Evolutionary conservation across 2,329 filamentous ascomycete genomes (phyloP).

Genomic region (Aschersonia sp.): DNA sequence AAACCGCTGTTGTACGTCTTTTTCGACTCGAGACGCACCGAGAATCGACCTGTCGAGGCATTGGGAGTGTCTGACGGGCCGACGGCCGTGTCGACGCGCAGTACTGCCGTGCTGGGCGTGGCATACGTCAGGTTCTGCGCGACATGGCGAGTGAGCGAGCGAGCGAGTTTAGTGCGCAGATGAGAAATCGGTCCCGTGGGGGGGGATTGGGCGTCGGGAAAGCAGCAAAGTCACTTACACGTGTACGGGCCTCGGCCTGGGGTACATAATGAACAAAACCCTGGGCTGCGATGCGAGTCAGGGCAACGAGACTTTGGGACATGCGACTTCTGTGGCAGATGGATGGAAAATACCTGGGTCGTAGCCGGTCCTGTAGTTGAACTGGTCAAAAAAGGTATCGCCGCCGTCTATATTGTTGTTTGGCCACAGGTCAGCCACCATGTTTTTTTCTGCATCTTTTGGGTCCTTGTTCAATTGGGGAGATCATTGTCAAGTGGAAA

Average conservation of each 20-base stretch:
- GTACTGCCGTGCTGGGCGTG: conserved; percentile 33
- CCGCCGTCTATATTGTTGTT: conserved; percentile 24
- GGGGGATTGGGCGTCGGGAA: not conserved
- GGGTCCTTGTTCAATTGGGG: no score
- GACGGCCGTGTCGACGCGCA: conserved; percentile 47
- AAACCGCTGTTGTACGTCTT: conserved; percentile 44
- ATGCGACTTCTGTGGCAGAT: not conserved
- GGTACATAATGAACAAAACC: conserved; percentile 42
- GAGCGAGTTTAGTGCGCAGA: not conserved
- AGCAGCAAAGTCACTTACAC: conserved; percentile 18
- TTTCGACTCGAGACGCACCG: conserved; percentile 48
- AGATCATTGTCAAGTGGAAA: no score
- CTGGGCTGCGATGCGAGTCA: conserved; percentile 13
- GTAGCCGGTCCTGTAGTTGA: conserved; percentile 35
- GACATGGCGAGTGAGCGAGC: not conserved
- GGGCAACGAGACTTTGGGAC: not conserved
- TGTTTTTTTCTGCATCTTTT: no score
- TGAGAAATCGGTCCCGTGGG: not conserved
- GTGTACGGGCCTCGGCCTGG: conserved; percentile 20
- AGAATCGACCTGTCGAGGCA: conserved; percentile 44
- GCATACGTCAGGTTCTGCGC: conserved; percentile 49
- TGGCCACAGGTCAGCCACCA: not conserved
- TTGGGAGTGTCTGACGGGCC: conserved; percentile 29
- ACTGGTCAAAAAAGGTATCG: conserved; percentile 37
- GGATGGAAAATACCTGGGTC: conserved; percentile 25